Percentiles rank a stretch among this genome's conserved stretches.
Evolutionary conservation across 768 basidiomycete species (phyloP).

Genomic region (Trametes elegans): DNA sequence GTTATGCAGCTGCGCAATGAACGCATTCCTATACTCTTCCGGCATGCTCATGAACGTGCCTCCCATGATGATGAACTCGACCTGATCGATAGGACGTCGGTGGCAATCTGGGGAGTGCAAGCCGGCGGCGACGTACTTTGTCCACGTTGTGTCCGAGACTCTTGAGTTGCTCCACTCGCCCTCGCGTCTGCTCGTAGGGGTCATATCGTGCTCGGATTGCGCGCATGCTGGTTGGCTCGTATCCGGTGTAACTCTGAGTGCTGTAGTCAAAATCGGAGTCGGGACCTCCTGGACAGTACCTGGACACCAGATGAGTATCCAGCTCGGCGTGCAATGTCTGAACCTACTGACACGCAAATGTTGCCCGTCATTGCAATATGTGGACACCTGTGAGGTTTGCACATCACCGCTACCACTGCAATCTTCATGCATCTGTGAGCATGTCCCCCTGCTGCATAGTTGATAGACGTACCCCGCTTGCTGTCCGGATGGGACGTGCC

Average conservation of each 20-base stretch:
- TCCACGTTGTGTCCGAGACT: slow-evolving; percentile 96
- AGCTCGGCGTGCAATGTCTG: background rate
- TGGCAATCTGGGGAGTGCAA: background rate
- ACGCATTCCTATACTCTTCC: slow-evolving; percentile 90
- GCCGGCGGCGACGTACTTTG: slow-evolving; percentile 57
- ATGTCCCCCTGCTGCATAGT: background rate
- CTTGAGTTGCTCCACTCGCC: slow-evolving; percentile 93
- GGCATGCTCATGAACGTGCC: slow-evolving; percentile 99
- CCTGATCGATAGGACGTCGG: slow-evolving; percentile 41
- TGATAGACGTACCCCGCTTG: slow-evolving; percentile 77
- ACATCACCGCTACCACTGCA: slow-evolving; percentile 99
- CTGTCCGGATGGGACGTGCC: slow-evolving; percentile 93
- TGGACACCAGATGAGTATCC: slow-evolving; percentile 29
- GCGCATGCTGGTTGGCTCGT: slow-evolving; percentile 98
- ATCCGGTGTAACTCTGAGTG: slow-evolving; percentile 93
- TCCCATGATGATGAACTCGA: slow-evolving; percentile 95
- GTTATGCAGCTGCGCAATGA: slow-evolving; percentile 95
- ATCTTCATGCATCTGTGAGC: slow-evolving; percentile 51
- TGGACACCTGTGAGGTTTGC: slow-evolving; percentile 98
- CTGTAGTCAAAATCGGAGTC: slow-evolving; percentile 99
- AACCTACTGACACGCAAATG: slow-evolving; percentile 82
- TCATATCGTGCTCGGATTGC: slow-evolving; percentile 96
- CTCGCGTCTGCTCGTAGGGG: slow-evolving; percentile 95
- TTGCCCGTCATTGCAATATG: slow-evolving; percentile 99
- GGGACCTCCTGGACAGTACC: slow-evolving; percentile 97